Evolutionary conservation across 805 yeast species (phyloP).

Genomic region (Cyberlindnera japonica): DNA sequence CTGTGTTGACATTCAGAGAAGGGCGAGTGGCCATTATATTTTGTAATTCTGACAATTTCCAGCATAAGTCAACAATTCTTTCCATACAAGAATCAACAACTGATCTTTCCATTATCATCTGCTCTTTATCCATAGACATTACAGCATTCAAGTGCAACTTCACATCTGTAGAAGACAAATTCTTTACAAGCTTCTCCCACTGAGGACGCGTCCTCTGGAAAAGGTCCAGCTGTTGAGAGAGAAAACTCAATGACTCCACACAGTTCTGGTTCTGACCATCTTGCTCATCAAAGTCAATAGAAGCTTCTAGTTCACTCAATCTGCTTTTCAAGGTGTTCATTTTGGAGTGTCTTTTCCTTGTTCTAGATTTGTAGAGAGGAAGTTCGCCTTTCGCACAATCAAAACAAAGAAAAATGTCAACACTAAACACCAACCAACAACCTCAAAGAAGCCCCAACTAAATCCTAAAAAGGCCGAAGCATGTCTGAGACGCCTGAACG

Average conservation of each 20-base stretch:
- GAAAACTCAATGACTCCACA: constrained; percentile 5
- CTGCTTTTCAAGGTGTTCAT: constrained; percentile 9
- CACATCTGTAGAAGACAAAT: constrained; percentile 9
- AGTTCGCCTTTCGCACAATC: background rate
- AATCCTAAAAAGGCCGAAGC: too few relatives aligned
- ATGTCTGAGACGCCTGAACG: constrained; percentile 11
- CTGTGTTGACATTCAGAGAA: too few relatives aligned
- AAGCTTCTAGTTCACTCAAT: constrained; percentile 5
- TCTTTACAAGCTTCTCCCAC: constrained; percentile 7
- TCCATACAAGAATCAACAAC: constrained; percentile 11
- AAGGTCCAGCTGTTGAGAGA: constrained; percentile 6
- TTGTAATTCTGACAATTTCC: too few relatives aligned
- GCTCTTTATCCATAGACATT: background rate
- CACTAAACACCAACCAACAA: background rate
- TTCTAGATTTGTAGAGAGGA: too few relatives aligned
- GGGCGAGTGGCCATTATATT: too few relatives aligned
- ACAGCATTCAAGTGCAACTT: constrained; percentile 9
- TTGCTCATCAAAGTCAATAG: constrained; percentile 3
- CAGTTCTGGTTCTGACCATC: constrained; percentile 1
- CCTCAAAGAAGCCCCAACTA: too few relatives aligned
- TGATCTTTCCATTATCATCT: constrained; percentile 3
- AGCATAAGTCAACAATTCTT: background rate
- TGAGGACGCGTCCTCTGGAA: constrained; percentile 3
- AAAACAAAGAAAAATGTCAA: background rate
- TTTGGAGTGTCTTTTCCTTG: too few relatives aligned